phyloP scores from a whole-genome alignment of 1,139 yeast species.

The Nadsonia commutata region DNA sequence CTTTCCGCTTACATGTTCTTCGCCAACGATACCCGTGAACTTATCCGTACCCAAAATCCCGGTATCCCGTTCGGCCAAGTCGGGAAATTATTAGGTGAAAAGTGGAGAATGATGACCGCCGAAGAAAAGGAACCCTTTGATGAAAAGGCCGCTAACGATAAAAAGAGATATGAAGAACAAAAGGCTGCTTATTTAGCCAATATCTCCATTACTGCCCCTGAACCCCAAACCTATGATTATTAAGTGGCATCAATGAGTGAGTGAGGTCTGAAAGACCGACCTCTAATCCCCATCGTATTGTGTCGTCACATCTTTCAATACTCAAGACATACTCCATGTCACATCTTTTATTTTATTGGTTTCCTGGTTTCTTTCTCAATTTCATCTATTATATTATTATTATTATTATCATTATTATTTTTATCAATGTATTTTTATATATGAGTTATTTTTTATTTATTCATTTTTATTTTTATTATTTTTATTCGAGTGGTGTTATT shows the following conservation, averaged over 20 bases:
- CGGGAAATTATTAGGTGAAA: conserved; percentile 61
- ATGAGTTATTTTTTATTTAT: background rate
- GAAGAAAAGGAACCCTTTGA: conserved; percentile 84
- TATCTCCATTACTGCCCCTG: too few species aligned
- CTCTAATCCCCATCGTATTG: too few species aligned
- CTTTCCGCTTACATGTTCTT: conserved; percentile 97
- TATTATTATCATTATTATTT: background rate
- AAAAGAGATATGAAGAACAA: conserved; percentile 92
- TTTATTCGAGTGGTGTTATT: background rate
- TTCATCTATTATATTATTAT: too few species aligned
- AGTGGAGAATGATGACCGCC: conserved; percentile 78
- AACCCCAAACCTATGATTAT: too few species aligned
- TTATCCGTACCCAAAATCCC: conserved; percentile 87
- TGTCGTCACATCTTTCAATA: too few species aligned
- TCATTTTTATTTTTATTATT: background rate
- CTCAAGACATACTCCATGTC: too few species aligned
- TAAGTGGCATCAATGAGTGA: too few species aligned
- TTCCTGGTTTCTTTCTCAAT: too few species aligned
- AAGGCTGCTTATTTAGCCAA: conserved; percentile 59
- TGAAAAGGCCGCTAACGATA: conserved; percentile 86
- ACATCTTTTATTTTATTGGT: too few species aligned
- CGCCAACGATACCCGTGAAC: conserved; percentile 93
- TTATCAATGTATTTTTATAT: background rate
- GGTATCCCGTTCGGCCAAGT: conserved; percentile 68
- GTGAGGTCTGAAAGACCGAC: too few species aligned